Evolutionary conservation across 2,329 filamentous ascomycete species (phyloP), one percentile per base, ranked within the genome.

Genomic region (Phyllosticta citriasiana): DNA sequence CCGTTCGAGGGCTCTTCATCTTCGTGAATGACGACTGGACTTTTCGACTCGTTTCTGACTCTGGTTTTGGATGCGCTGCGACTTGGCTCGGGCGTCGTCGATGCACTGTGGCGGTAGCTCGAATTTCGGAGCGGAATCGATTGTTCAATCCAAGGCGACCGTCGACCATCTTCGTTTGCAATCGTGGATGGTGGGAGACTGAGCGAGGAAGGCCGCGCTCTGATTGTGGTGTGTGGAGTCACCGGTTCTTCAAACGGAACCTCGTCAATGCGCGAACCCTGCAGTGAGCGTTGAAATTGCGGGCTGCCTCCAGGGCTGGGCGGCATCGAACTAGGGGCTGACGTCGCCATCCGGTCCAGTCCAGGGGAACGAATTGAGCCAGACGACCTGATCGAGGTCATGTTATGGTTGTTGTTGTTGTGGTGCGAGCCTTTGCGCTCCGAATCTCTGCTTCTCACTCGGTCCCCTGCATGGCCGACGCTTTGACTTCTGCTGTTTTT

Each of bases 361-460:
- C 52, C 52, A 24, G 52, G 25, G n/a, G 52, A 25, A 25, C 52
- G 52, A 24, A 53, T 25, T 4, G 52, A 53, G 52, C 22, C 25
- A 10, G 52, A 19, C 22, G 52, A 53, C 52, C 52, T 12, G 22
- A 27, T 27, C 9, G 52, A 24, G 16, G 9, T 22, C 22, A 24
- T 24, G 22, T 25, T 53, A 30, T 61, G 51, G 27, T 51, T 62
- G 52, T 58, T 53, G 12, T 53, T 52, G 55, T 80, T 84, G 57
- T 85, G 83, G 54, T 82, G 80, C 54, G 89, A 74, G 30, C 80
- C 79, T 71, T 90, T 47, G 14, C 14, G 14, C 40, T 47, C 40
- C 40, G 40, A n/a, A 3, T 47, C 40, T n/a, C 40, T 47, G n/a
- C 40, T 47, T 47, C 40, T 47, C 7, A 47, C 40, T 16, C 40